Evolutionary conservation across 495 filamentous ascomycete genomes (phyloP), one percentile per base, ranked within the genome.

Genomic region (Cercophora newfieldiana): DNA sequence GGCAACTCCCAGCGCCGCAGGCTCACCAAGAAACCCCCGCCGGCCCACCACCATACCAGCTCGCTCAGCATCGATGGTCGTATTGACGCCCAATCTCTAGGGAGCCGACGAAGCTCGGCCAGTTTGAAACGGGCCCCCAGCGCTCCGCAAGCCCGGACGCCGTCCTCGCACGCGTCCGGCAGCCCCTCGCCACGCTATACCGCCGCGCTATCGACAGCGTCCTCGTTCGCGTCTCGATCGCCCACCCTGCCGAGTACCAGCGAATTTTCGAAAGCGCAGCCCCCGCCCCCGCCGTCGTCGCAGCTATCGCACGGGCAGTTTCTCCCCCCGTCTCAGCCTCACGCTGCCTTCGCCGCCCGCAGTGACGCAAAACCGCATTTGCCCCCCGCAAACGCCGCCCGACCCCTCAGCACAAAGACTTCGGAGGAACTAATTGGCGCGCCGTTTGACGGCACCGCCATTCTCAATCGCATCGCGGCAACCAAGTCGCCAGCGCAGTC

Each of bases 371-470:
- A 65, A 33, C 30, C 65, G 25, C 66, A 49, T 60, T 44, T 80
- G 72, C 61, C 65, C 56, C 70, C 71, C 65, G 72, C 65, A 28
- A 30, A 26, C 66, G 26, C 62, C 54, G 66, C 55, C 33, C 64
- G 78, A 69, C 88, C 88, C 53, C 82, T 90, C 72, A 84, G 82
- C 68, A 84, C 85, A 67, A 84, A 84, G 67, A 83, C 83, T 48
- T 86, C 89, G 67, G 88, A 91, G 80, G 90, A 93, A 78, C 81
- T 91, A 64, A 84, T 88, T 74, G 86, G 88, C 68, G 81, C 86
- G 69, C 87, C 89, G 56, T 88, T 89, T 79, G 89, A 92, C 80
- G 82, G 84, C 68, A 85, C 81, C 67, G 85, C 84, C 73, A 91
- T 91, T 75, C 80, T 91, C 71, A 86, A 82, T 78, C 87, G 86